Base-by-base conservation (phyloP, 495 filamentous ascomycete species). In the Trichoderma parareesei region DNA sequence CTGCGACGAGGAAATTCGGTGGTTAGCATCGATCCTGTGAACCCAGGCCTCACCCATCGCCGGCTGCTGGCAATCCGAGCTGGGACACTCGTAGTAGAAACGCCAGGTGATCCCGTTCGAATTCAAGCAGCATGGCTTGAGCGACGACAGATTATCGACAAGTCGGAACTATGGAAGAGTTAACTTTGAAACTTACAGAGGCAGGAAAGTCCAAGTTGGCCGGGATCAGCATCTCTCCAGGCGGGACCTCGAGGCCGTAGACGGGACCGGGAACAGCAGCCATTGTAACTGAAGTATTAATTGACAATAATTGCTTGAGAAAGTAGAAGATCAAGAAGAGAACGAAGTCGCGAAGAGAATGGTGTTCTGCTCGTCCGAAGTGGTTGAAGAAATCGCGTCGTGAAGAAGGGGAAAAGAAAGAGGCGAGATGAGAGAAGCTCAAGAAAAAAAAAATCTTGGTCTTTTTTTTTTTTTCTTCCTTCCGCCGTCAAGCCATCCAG, bases 161-260 rank as follows among this genome's bases (percentile, higher is more conserved):
- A 64, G 9, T 35, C 53, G 41, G 43, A 16, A 11, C 46, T 38
- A 60, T 46, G 8, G 14, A 38, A 37, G 20, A 66, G 27, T 27
- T 27, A 13, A 3, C 61, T 1, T 27, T 27, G 27, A 27, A 33
- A 88, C 92, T 80, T 76, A 97, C 92, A 75, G 89, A 89, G 57
- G 90, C 90, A 68, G 89, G 88, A 71, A 89, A 87, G 62, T 90
- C 82, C n/a, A 84, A 78, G 65, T 86, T 78, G 20, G 89, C 90
- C 67, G 90, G 87, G 64, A 95, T 81, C 73, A 93, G 75, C 67
- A 87, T 77, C 72, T 89, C 90, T 60, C 88, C 89, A 65, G 90
- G 79, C 67, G 91, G 90, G 74, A 97, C 89, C 77, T 90, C 85
- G 57, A 97, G 87, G 75, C 92, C 92, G 74, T 92, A 97, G 74